Conservation (phyloP, 768 basidiomycete genomes). For the Kwoniella newhampshirensis region DNA sequence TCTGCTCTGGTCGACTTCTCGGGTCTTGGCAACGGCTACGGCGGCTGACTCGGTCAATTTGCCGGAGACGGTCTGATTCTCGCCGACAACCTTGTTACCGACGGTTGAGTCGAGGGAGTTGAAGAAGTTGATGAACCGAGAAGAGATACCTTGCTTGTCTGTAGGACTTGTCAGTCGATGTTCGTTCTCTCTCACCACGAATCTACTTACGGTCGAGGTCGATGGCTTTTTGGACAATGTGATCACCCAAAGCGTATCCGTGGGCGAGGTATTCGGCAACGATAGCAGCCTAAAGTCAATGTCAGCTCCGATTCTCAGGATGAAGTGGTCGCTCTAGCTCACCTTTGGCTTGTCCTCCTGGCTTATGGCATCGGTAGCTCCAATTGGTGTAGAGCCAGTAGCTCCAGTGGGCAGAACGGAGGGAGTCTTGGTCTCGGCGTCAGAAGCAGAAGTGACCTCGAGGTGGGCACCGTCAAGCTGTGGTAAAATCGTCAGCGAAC, state of each 20-base stretch:
- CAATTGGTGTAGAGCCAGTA: conserved; percentile 47
- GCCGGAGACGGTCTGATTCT: conserved; percentile 74
- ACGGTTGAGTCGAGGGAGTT: conserved; percentile 67
- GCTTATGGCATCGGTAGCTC: conserved; percentile 57
- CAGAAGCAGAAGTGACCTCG: conserved; percentile 67
- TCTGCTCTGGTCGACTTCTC: conserved; percentile 75
- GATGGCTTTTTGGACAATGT: conserved; percentile 63
- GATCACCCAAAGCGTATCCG: conserved; percentile 79
- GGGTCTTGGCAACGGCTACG: conserved; percentile 68
- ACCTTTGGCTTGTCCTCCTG: conserved; percentile 82
- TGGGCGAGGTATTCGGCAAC: conserved; percentile 91
- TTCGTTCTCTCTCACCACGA: too few relatives aligned
- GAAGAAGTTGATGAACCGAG: conserved; percentile 78
- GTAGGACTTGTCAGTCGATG: too few relatives aligned
- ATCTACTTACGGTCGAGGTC: conserved; percentile 54
- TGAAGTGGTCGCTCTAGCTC: too few relatives aligned
- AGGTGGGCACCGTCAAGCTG: conserved; percentile 69
- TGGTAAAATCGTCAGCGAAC: neutral
- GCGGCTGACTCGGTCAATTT: conserved; percentile 68
- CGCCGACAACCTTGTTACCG: conserved; percentile 70
- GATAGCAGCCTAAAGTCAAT: conserved; percentile 57
- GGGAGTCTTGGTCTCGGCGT: conserved; percentile 46
- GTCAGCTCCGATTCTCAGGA: neutral
- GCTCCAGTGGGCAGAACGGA: conserved; percentile 46
- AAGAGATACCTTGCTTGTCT: conserved; percentile 85